phyloP scores from a whole-genome alignment of 2,329 filamentous ascomycete species.

The Colletotrichum eleusines region DNA sequence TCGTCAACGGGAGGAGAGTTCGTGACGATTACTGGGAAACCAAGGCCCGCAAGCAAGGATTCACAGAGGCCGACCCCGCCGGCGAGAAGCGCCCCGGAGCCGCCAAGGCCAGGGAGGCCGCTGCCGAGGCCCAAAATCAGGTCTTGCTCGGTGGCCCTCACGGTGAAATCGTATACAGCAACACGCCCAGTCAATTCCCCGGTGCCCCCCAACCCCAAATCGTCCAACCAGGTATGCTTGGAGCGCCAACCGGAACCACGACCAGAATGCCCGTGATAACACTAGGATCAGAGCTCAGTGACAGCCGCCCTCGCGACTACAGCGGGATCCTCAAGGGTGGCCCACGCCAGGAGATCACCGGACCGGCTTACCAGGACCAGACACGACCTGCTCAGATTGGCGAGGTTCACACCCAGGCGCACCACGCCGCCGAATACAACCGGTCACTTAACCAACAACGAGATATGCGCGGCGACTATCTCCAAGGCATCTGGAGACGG shows the following conservation, averaged over 20 bases:
- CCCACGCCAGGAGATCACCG: conserved; percentile 89
- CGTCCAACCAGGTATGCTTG: conserved; percentile 79
- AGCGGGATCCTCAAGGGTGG: conserved; percentile 81
- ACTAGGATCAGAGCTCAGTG: conserved; percentile 80
- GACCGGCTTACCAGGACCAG: conserved; percentile 88
- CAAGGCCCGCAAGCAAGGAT: conserved; percentile 96
- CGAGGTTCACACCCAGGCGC: conserved; percentile 87
- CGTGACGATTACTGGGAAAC: conserved; percentile 99
- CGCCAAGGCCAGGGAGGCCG: conserved; percentile 87
- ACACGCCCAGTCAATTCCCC: conserved; percentile 74
- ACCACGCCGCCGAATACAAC: conserved; percentile 92
- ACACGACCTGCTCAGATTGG: conserved; percentile 79
- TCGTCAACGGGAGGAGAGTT: conserved; percentile 88
- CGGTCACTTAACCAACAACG: conserved; percentile 85
- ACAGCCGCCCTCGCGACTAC: conserved; percentile 83
- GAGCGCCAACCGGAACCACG: conserved; percentile 71
- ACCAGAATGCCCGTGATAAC: conserved; percentile 88
- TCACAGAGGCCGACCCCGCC: conserved; percentile 95
- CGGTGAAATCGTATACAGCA: conserved; percentile 90
- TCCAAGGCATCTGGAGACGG: conserved; percentile 85
- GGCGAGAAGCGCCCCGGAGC: conserved; percentile 96
- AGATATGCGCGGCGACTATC: conserved; percentile 80
- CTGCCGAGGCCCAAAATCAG: conserved; percentile 76
- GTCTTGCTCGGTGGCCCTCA: conserved; percentile 76
- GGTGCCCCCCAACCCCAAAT: conserved; percentile 76